These are phyloP conservation scores for Prunus dulcis DNA, from an alignment of 306 rosid genomes.

Conservation along the genomic window DNA sequence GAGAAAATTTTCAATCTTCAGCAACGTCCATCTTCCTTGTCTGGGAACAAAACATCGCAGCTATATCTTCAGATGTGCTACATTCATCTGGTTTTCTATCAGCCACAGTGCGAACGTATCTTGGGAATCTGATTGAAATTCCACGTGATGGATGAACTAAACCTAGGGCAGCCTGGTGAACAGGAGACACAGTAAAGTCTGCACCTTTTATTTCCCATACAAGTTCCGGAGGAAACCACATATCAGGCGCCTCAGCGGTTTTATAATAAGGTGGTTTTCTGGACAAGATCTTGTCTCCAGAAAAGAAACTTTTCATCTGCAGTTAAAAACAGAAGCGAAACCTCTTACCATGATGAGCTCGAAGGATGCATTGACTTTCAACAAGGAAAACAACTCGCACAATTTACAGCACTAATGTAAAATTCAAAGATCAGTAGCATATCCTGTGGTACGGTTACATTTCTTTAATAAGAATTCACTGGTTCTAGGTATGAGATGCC, in stretches of 20 bases:
- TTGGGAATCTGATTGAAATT: slow-evolving; percentile 84
- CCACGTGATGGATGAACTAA: slow-evolving; percentile 82
- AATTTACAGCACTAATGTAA: neutral
- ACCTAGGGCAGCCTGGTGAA: slow-evolving; percentile 85
- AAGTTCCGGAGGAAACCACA: slow-evolving; percentile 66
- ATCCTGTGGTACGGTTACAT: neutral
- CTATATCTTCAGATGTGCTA: slow-evolving; percentile 69
- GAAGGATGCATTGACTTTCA: neutral
- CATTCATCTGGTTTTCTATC: slow-evolving; percentile 88
- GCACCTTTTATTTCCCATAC: slow-evolving; percentile 95
- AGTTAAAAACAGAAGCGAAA: slow-evolving; percentile 12
- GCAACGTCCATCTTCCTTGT: slow-evolving; percentile 79
- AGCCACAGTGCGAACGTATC: slow-evolving; percentile 43
- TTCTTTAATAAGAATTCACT: neutral
- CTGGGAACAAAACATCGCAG: slow-evolving; percentile 72
- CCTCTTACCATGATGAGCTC: neutral
- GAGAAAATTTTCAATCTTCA: slow-evolving; percentile 26
- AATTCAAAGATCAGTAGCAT: neutral
- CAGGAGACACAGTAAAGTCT: slow-evolving; percentile 83
- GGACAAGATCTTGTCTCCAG: slow-evolving; percentile 59
- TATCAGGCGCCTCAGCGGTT: slow-evolving; percentile 72
- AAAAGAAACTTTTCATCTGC: slow-evolving; percentile 81
- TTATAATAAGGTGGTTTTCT: slow-evolving; percentile 76
- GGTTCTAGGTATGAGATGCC: neutral
- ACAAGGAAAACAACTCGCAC: neutral